Conservation (phyloP, 1,284 basidiomycete species). For the Pisolithus thermaeus region DNA sequence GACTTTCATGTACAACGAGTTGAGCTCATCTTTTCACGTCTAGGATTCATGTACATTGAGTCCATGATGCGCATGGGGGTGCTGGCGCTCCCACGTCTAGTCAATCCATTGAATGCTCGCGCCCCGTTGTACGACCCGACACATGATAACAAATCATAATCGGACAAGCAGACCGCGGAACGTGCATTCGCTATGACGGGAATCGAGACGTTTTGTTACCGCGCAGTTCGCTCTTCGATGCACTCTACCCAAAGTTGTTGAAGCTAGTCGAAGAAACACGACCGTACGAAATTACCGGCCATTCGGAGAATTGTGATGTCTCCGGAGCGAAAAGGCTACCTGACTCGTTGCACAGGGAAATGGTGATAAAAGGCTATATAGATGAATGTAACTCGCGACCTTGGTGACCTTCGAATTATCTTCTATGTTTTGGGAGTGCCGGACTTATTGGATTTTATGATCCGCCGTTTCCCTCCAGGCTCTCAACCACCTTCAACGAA, state of each 20-base stretch:
- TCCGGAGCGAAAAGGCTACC: constrained; percentile 77
- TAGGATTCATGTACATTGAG: constrained; percentile 87
- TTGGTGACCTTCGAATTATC: too few species aligned
- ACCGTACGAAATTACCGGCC: constrained; percentile 59
- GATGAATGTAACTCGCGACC: constrained; percentile 70
- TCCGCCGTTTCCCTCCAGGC: too few species aligned
- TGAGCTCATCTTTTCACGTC: neutral
- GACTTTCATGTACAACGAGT: neutral
- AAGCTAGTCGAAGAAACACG: constrained; percentile 83
- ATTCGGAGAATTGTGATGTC: constrained; percentile 62
- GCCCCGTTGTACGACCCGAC: constrained; percentile 92
- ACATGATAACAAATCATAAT: constrained; percentile 90
- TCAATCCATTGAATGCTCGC: constrained; percentile 82
- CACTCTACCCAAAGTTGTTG: constrained; percentile 88
- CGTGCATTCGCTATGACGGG: constrained; percentile 90
- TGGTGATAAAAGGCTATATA: constrained; percentile 74
- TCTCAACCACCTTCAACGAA: too few species aligned
- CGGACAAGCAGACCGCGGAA: constrained; percentile 86
- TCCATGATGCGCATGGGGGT: constrained; percentile 76
- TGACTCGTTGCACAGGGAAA: constrained; percentile 85
- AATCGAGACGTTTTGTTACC: constrained; percentile 80
- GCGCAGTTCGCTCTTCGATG: constrained; percentile 93
- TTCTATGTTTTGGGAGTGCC: too few species aligned
- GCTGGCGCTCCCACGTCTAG: constrained; percentile 67
- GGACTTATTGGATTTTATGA: too few species aligned